A percentile compares a stretch with the other conserved stretches of the same genome.
These are phyloP conservation scores for Trametes elegans DNA, from an alignment of 768 basidiomycete genomes.

Conservation along the genomic window DNA sequence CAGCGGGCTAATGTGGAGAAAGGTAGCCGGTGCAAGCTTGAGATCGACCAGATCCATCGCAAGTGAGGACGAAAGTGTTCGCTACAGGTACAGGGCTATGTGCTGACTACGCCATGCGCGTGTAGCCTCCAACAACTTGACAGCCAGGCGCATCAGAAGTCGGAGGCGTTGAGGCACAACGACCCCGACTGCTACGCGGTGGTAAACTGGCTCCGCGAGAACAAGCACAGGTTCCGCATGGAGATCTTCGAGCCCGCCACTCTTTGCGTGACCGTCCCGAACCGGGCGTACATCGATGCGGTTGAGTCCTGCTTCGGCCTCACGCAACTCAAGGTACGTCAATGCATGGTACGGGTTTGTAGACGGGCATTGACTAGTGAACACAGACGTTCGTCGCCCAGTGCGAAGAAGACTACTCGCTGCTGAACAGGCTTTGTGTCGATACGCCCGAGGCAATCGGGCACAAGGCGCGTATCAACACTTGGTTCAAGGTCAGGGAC, in stretches of 20 bases:
- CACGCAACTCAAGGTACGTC: conserved; percentile 63
- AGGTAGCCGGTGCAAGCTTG: conserved; percentile 32
- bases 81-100: no score
- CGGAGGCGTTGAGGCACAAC: conserved; percentile 48
- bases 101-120: background rate
- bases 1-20: conserved; percentile 36
- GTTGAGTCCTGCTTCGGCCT: conserved; percentile 71
- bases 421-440: conserved; percentile 65
- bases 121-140: conserved; percentile 55
- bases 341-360: conserved; percentile 56
- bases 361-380: background rate
- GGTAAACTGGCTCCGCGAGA: conserved; percentile 70
- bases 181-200: conserved; percentile 63
- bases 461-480: conserved; percentile 53
- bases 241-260: conserved; percentile 85
- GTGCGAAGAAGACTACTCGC: conserved; percentile 75
- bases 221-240: conserved; percentile 68
- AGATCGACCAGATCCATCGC: conserved; percentile 26
- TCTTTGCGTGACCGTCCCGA: conserved; percentile 67
- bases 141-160: conserved; percentile 54
- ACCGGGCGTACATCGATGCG: conserved; percentile 57
- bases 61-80: conserved; percentile 4
- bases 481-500: conserved; percentile 60
- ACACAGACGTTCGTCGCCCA: conserved; percentile 82
- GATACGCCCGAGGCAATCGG: conserved; percentile 57